Conservation (phyloP, 2,329 filamentous ascomycete genomes). For the Colletotrichum navitas region DNA sequence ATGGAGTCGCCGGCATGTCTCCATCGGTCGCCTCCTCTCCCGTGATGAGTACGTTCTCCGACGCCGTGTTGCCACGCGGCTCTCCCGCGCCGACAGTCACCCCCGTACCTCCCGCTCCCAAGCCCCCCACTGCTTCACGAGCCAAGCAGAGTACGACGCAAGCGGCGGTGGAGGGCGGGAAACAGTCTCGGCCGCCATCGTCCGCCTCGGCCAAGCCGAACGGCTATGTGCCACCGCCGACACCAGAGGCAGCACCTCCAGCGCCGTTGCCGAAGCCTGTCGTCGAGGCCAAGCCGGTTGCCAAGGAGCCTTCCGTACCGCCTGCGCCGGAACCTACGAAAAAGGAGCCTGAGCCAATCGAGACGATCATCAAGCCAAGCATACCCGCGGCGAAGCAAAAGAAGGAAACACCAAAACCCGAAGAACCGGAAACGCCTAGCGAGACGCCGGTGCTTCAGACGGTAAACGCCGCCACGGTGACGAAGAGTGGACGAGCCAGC, state of each 20-base stretch:
- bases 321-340: conserved; percentile 33
- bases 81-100: conserved; percentile 69
- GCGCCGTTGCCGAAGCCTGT: conserved; percentile 9
- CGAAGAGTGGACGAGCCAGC: conserved; percentile 75
- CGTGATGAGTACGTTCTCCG: conserved; percentile 76
- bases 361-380: conserved; percentile 46
- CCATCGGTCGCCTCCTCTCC: conserved; percentile 82
- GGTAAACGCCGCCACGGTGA: conserved; percentile 60
- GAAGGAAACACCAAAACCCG: conserved; percentile 57
- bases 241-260: conserved; percentile 54
- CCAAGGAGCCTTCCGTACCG: conserved; percentile 46
- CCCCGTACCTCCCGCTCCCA: conserved; percentile 28
- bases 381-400: conserved; percentile 51
- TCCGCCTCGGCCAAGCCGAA: conserved; percentile 71
- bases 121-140: conserved; percentile 70
- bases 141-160: conserved; percentile 81
- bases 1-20: conserved; percentile 66
- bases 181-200: conserved; percentile 67
- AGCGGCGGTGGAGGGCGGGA: conserved; percentile 66
- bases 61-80: conserved; percentile 64
- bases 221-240: conserved; percentile 53
- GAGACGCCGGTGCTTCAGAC: conserved; percentile 60
- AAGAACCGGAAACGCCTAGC: conserved; percentile 50
- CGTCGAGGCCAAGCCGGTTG: conserved; percentile 20
- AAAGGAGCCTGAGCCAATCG: conserved; percentile 47